Percentiles rank a stretch among this genome's conserved stretches.
Conservation (phyloP, 140 eudicot genomes). For the Eryngium alpinum region DNA sequence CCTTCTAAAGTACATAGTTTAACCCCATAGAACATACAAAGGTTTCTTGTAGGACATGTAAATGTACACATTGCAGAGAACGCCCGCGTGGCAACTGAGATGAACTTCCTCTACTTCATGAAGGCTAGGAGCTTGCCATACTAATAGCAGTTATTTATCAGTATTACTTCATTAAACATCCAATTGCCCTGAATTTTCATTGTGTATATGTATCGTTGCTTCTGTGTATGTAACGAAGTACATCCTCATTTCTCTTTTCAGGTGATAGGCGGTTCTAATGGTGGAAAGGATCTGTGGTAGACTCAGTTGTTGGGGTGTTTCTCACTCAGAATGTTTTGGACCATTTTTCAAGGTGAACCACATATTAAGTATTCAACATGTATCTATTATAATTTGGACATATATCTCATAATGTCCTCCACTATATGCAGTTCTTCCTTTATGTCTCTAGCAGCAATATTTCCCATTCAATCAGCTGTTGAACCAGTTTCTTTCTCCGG, state of each 20-base stretch:
- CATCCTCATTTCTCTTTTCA: background rate
- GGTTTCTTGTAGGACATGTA: too few species aligned
- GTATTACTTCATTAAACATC: background rate
- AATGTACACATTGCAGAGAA: background rate
- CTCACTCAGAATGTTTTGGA: slow-evolving; percentile 98
- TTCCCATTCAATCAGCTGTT: slow-evolving; percentile 36
- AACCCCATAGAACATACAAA: background rate
- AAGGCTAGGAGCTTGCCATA: too few species aligned
- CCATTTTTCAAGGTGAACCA: slow-evolving; percentile 80
- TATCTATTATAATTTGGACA: too few species aligned
- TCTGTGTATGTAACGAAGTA: background rate
- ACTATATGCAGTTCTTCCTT: slow-evolving; percentile 81
- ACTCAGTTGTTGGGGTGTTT: slow-evolving; percentile 92
- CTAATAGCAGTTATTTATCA: background rate
- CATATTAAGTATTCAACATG: background rate
- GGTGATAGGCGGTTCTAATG: slow-evolving; percentile 80
- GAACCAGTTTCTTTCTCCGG: slow-evolving; percentile 31
- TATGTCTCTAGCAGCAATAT: slow-evolving; percentile 80
- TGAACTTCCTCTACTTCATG: background rate
- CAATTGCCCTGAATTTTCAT: slow-evolving; percentile 3
- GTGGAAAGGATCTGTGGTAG: slow-evolving; percentile 99
- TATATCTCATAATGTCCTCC: background rate
- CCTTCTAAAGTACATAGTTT: background rate
- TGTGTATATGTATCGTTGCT: background rate
- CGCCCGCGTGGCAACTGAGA: background rate